phyloP scores from a whole-genome alignment of 352 stramenopile genomes.

The Pythium scleroteichum region DNA sequence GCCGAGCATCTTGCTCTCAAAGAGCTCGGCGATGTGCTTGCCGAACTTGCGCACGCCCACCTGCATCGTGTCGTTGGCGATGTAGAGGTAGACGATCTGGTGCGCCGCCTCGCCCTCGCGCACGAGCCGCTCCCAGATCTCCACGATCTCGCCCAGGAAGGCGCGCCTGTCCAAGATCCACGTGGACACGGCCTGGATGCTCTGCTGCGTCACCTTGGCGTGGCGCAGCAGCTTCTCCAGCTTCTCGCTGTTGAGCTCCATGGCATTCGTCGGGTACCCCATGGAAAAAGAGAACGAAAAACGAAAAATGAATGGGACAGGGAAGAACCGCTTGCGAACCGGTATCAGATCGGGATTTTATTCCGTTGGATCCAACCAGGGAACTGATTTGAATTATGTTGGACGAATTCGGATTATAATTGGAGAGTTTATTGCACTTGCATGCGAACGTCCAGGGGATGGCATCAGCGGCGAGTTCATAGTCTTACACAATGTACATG shows the following conservation, averaged over 20 bases:
- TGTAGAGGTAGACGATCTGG: conserved; percentile 84
- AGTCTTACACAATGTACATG: no score
- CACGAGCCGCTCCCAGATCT: conserved; percentile 56
- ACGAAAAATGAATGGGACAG: conserved; percentile 22
- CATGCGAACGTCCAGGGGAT: no score
- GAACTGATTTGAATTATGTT: no score
- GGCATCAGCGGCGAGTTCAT: no score
- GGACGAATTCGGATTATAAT: no score
- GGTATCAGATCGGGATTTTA: no score
- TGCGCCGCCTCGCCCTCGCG: conserved; percentile 50
- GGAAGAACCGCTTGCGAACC: conserved; percentile 7
- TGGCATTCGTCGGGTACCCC: conserved; percentile 19
- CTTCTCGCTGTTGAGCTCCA: conserved; percentile 44
- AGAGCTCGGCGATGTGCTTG: conserved; percentile 61
- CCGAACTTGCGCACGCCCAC: conserved; percentile 81
- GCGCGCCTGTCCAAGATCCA: conserved; percentile 77
- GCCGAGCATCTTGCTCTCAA: conserved; percentile 57
- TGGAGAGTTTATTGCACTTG: no score
- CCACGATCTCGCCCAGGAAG: conserved; percentile 60
- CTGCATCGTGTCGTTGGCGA: conserved; percentile 87
- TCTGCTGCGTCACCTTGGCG: conserved; percentile 80
- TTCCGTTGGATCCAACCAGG: no score
- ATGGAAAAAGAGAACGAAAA: conserved; percentile 12
- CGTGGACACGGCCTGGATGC: conserved; percentile 76
- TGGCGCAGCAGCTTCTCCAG: conserved; percentile 64